phyloP scores from a whole-genome alignment of 2,329 filamentous ascomycete genomes.

The Talaromyces pinophilus region DNA sequence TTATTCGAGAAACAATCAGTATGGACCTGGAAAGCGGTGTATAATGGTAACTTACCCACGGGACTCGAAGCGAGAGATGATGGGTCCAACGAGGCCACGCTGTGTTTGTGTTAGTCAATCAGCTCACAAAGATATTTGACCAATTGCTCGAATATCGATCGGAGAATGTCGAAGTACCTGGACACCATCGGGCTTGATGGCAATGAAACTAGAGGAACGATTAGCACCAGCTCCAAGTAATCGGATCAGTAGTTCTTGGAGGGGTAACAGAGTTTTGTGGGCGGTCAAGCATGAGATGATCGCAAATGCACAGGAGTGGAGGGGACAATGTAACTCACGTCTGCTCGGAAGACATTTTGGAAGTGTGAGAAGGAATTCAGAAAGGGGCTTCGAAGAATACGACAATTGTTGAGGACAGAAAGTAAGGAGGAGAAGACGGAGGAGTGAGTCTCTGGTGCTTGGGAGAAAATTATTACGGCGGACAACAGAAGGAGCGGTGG shows the following conservation, averaged over 20 bases:
- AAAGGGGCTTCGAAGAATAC: constrained; percentile 21
- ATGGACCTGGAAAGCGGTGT: too few species aligned
- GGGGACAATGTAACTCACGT: constrained; percentile 59
- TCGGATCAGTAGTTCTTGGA: constrained; percentile 18
- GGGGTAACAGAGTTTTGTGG: constrained; percentile 24
- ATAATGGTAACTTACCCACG: constrained; percentile 66
- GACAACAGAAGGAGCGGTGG: constrained; percentile 21
- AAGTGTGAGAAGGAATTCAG: constrained; percentile 25
- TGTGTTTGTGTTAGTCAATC: constrained; percentile 46
- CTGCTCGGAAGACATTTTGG: constrained; percentile 76
- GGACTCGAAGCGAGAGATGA: constrained; percentile 97
- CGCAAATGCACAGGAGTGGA: constrained; percentile 12
- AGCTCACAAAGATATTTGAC: neutral
- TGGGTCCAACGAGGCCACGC: constrained; percentile 97
- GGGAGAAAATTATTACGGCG: constrained; percentile 19
- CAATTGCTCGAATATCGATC: neutral
- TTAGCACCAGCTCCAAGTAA: constrained; percentile 34
- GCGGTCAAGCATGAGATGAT: constrained; percentile 7
- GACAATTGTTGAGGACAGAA: constrained; percentile 25
- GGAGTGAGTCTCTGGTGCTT: constrained; percentile 7
- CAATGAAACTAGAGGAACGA: constrained; percentile 79
- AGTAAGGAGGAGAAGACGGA: constrained; percentile 24
- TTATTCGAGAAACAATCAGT: neutral
- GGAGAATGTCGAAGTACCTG: constrained; percentile 65
- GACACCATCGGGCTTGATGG: constrained; percentile 99